A percentile compares a stretch with the other conserved stretches of the same genome.
These are phyloP conservation scores for Fusarium sp. DNA, from an alignment of 2,329 filamentous ascomycete species.

Conservation along the genomic window DNA sequence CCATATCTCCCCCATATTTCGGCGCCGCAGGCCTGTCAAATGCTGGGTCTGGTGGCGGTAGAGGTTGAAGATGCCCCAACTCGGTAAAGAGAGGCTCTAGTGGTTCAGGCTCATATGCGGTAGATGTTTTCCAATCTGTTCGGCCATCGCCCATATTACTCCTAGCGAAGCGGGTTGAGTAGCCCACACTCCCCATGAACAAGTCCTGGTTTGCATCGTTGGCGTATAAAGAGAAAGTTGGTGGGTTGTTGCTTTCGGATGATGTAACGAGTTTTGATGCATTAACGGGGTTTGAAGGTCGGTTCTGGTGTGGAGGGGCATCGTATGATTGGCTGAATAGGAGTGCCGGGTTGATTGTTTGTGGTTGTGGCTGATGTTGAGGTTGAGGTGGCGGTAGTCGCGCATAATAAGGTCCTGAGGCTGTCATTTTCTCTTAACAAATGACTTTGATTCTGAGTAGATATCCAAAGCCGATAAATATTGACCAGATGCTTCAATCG, in stretches of 20 bases:
- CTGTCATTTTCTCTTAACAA: background rate
- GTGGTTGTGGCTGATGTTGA: background rate
- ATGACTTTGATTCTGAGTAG: background rate
- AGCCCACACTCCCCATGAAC: conserved; percentile 44
- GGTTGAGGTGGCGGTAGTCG: background rate
- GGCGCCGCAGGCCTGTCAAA: background rate
- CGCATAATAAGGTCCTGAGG: background rate
- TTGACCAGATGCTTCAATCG: background rate
- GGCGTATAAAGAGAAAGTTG: conserved; percentile 10
- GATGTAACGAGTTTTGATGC: rapidly evolving
- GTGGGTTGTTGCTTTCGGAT: background rate
- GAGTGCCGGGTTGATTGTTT: conserved; percentile 25
- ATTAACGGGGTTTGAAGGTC: background rate
- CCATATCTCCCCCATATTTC: background rate
- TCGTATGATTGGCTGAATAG: background rate
- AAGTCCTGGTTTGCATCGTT: background rate
- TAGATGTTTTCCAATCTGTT: background rate
- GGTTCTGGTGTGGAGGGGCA: background rate
- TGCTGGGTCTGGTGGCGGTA: background rate
- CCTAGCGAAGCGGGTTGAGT: conserved; percentile 28
- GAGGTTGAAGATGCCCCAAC: background rate
- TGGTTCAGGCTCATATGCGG: conserved; percentile 25
- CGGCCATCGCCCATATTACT: conserved; percentile 22
- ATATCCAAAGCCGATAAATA: background rate
- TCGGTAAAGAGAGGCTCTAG: conserved; percentile 39